These are phyloP conservation scores for Tetrahymena elliotti DNA, from an alignment of 73 alveolate species.

Conservation along the genomic window DNA sequence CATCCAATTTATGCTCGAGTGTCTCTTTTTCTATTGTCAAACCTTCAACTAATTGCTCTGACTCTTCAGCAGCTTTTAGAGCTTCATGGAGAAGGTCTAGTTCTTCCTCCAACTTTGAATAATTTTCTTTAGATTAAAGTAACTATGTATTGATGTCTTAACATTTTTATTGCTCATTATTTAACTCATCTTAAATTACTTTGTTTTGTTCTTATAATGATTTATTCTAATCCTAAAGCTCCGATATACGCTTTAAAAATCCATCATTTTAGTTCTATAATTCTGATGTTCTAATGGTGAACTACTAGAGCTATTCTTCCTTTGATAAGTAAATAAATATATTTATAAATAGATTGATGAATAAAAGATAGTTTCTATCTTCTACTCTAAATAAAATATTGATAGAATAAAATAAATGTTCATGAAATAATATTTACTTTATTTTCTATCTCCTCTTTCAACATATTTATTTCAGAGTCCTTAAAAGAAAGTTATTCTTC, in stretches of 20 bases:
- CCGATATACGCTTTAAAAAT: background rate
- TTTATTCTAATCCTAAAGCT: background rate
- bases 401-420: background rate
- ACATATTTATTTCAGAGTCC: background rate
- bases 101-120: background rate
- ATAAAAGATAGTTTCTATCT: background rate
- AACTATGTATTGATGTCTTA: background rate
- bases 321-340: no score
- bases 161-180: background rate
- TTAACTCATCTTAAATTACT: background rate
- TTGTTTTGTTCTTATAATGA: background rate
- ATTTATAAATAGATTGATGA: background rate
- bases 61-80: background rate
- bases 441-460: background rate
- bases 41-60: background rate
- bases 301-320: background rate
- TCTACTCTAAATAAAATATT: background rate
- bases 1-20: background rate
- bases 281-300: background rate
- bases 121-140: background rate
- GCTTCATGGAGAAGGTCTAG: background rate
- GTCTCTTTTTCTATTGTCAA: background rate
- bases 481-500: background rate
- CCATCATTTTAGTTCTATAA: background rate
- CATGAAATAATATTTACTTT: background rate